phyloP scores from a whole-genome alignment of 2,329 filamentous ascomycete species.

The Chrysoporthe deuterocubensis region DNA sequence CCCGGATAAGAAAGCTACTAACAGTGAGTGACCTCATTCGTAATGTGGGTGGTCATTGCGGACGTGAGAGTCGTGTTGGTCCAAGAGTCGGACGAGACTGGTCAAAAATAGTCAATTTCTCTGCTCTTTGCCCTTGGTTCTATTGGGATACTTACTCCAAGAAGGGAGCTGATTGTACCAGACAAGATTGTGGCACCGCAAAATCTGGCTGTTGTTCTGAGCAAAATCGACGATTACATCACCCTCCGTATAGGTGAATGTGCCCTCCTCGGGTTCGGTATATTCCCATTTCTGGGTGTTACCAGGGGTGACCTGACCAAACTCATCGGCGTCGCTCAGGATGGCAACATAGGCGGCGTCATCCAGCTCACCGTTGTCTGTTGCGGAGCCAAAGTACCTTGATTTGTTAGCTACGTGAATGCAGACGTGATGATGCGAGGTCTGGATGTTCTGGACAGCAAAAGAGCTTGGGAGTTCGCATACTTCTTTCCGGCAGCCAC shows the following conservation, averaged over 20 bases:
- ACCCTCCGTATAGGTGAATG: slow-evolving; percentile 62
- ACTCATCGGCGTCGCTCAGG: slow-evolving; percentile 59
- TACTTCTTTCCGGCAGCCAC: slow-evolving; percentile 55
- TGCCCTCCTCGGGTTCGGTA: slow-evolving; percentile 58
- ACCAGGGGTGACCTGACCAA: slow-evolving; percentile 67
- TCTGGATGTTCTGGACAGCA: not conserved
- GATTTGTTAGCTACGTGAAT: not conserved
- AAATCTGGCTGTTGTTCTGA: slow-evolving; percentile 50
- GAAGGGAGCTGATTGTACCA: slow-evolving; percentile 57
- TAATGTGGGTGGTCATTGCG: slow-evolving; percentile 62
- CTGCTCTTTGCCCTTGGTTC: not conserved
- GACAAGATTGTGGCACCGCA: slow-evolving; percentile 66
- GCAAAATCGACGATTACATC: slow-evolving; percentile 57
- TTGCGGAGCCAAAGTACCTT: slow-evolving; percentile 66
- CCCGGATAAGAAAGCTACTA: not conserved
- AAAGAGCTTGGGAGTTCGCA: not conserved
- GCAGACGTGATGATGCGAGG: not conserved
- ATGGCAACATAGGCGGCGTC: slow-evolving; percentile 60
- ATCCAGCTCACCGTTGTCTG: slow-evolving; percentile 60
- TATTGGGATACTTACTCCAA: slow-evolving; percentile 42
- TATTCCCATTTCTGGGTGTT: slow-evolving; percentile 69
- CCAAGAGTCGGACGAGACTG: slow-evolving; percentile 48
- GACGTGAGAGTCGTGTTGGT: slow-evolving; percentile 60
- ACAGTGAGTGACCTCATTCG: slow-evolving; percentile 58
- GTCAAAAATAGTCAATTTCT: not conserved